Percentiles rank a stretch among this genome's conserved stretches.
Evolutionary conservation across 2,329 filamentous ascomycete species (phyloP).

Genomic region (Pseudonectria foliicola): DNA sequence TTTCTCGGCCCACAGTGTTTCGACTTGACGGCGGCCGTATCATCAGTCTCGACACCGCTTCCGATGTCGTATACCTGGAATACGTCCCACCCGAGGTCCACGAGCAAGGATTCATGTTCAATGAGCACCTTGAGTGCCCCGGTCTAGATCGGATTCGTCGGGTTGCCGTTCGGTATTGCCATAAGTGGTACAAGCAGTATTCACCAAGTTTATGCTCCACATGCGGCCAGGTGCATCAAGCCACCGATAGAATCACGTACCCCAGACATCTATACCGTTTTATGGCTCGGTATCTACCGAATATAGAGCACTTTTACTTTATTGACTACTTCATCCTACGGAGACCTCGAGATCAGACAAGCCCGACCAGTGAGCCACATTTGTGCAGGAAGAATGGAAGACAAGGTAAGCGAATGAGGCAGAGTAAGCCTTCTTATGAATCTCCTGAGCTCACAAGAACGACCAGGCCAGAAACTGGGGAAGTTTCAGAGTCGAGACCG

Average conservation of each 20-base stretch:
- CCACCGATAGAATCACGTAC: slow-evolving; percentile 20
- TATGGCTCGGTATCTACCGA: slow-evolving; percentile 33
- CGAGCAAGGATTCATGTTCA: slow-evolving; percentile 20
- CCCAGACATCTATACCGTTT: slow-evolving; percentile 39
- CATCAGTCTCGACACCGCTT: slow-evolving; percentile 21
- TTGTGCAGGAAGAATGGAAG: neutral
- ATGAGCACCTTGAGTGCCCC: slow-evolving; percentile 19
- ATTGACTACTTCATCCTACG: slow-evolving; percentile 36
- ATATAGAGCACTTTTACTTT: slow-evolving; percentile 37
- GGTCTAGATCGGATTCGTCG: slow-evolving; percentile 28
- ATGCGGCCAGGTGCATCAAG: slow-evolving; percentile 27
- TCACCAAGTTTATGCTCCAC: slow-evolving; percentile 20
- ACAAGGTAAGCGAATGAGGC: too few species aligned
- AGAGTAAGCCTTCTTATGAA: too few species aligned
- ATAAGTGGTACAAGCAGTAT: slow-evolving; percentile 31
- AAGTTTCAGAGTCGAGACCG: slow-evolving; percentile 17
- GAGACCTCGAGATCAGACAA: slow-evolving; percentile 7
- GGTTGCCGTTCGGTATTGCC: slow-evolving; percentile 36
- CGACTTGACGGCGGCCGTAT: slow-evolving; percentile 20
- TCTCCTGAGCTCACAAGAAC: neutral
- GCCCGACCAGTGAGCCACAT: too few species aligned
- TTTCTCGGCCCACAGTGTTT: slow-evolving; percentile 15
- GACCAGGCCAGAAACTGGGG: slow-evolving; percentile 6
- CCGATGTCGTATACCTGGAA: slow-evolving; percentile 28
- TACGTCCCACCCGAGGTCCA: slow-evolving; percentile 26